Evolutionary conservation across 495 filamentous ascomycete genomes (phyloP), one percentile per base, ranked within the genome.

Genomic region (Lophiostoma macrostomum): DNA sequence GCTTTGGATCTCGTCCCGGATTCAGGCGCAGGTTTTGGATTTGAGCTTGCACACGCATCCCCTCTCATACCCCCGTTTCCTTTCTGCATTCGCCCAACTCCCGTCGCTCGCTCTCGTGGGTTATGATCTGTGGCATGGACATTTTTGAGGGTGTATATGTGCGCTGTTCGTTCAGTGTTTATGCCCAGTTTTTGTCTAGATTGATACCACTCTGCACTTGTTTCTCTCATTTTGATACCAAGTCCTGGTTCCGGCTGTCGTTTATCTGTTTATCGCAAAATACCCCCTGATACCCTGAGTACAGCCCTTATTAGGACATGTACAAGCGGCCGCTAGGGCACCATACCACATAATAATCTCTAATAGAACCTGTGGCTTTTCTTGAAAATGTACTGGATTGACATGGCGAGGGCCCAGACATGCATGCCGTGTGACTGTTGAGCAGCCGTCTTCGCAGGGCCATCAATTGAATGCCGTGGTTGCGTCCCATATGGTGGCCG

Each of bases 151-250:
- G 50, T 42, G 38, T 56, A 36, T 25, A 49, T 47, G 30, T 51
- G 35, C 19, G 30, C 39, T 27, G n/a, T n/a, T n/a, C n/a, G n/a
- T 50, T 45, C 38, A 20, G 16, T 58, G 35, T 54, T 63, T 49
- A 54, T 51, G 50, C 30, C 49, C 35, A 25, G 29, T 45, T 50
- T 45, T 51, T 61, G 57, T 57, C 62, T 61, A 65, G 62, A 62
- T 65, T 65, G 62, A 65, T 65, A 65, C 62, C 62, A 65, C 58
- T 60, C 45, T 60, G 60, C 60, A 59, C 56, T 58, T 50, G 54
- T 54, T 58, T 57, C 52, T 62, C 47, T 53, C 47, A 40, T 56
- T 63, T 49, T 56, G 58, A 61, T 61, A 61, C 52, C 58, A 61
- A 42, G 39, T 53, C 43, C 53, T 44, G 23, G 35, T 50, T 52